These are phyloP conservation scores for Herpetomonas samuelpessoai DNA, from an alignment of 208 protist species.

Conservation along the genomic window DNA sequence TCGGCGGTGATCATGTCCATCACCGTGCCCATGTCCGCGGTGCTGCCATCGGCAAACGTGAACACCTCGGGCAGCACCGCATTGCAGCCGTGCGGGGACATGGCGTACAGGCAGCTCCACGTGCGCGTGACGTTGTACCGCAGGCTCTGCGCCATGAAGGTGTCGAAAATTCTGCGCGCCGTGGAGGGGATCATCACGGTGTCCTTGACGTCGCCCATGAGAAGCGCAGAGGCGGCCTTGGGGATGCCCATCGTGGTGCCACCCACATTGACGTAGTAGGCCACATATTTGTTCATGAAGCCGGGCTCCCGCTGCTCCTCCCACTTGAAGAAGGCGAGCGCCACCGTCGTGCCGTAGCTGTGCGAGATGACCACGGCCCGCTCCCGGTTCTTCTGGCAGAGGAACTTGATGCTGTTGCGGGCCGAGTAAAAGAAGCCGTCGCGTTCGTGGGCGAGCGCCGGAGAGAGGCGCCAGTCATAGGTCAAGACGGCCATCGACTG, in stretches of 20 bases:
- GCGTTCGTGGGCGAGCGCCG: constrained; percentile 55
- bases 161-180: constrained; percentile 70
- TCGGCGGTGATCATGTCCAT: constrained; percentile 34
- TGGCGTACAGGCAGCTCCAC: constrained; percentile 67
- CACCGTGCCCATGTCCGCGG: constrained; percentile 24
- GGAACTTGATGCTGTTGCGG: constrained; percentile 57
- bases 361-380: constrained; percentile 83
- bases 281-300: constrained; percentile 84
- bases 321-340: constrained; percentile 89
- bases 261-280: constrained; percentile 85
- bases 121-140: constrained; percentile 65
- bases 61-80: constrained; percentile 41
- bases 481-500: constrained; percentile 84
- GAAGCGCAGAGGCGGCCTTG: constrained; percentile 75
- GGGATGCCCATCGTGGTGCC: constrained; percentile 73
- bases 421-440: constrained; percentile 86
- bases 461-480: constrained; percentile 93
- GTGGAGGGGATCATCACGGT: constrained; percentile 69
- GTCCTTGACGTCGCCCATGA: constrained; percentile 85
- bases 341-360: constrained; percentile 83
- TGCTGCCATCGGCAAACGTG: constrained; percentile 54
- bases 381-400: constrained; percentile 70
- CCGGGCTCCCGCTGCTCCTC: constrained; percentile 59
- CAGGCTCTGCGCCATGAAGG: constrained; percentile 57
- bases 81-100: constrained; percentile 70